Percentiles rank a stretch among this genome's conserved stretches.
Evolutionary conservation across 805 yeast genomes (phyloP).

Genomic region (Nakazawaea laoshanensis): DNA sequence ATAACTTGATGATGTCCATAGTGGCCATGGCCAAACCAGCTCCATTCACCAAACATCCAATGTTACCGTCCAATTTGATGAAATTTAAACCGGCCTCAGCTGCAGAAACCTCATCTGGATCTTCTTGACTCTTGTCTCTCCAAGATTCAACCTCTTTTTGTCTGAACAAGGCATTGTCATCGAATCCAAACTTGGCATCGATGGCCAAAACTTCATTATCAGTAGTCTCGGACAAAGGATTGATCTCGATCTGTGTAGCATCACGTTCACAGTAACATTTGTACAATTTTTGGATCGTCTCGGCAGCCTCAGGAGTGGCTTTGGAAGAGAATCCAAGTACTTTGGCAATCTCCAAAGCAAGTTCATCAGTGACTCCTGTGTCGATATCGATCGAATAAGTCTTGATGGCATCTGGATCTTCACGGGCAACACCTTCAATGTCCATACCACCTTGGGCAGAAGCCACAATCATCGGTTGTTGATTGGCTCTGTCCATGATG

Average conservation of each 20-base stretch:
- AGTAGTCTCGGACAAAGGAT: conserved; percentile 91
- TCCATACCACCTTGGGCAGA: conserved; percentile 99
- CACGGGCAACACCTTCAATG: conserved; percentile 95
- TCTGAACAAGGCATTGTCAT: conserved; percentile 92
- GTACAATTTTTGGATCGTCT: conserved; percentile 78
- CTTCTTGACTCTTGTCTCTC: conserved; percentile 98
- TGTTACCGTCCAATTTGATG: conserved; percentile 96
- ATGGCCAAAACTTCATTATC: conserved; percentile 90
- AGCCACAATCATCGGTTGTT: conserved; percentile 88
- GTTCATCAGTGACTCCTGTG: conserved; percentile 69
- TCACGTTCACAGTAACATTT: conserved; percentile 85
- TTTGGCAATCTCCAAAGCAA: conserved; percentile 70
- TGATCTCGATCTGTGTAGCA: conserved; percentile 97
- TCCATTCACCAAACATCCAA: conserved; percentile 98
- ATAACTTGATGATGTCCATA: conserved; percentile 96
- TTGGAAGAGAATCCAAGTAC: conserved; percentile 73
- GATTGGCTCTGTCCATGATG: conserved; percentile 87
- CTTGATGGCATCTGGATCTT: conserved; percentile 85
- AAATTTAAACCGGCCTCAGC: conserved; percentile 85
- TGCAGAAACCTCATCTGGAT: conserved; percentile 94
- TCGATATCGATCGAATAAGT: conserved; percentile 73
- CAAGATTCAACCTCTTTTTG: conserved; percentile 91
- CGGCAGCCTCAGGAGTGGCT: conserved; percentile 82
- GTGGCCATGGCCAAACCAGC: conserved; percentile 99
- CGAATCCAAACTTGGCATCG: conserved; percentile 99